A percentile compares a stretch with the other conserved stretches of the same genome.
Evolutionary conservation across 176 grass and related monocot species (phyloP).

Genomic region (Zoysia pacifica): DNA sequence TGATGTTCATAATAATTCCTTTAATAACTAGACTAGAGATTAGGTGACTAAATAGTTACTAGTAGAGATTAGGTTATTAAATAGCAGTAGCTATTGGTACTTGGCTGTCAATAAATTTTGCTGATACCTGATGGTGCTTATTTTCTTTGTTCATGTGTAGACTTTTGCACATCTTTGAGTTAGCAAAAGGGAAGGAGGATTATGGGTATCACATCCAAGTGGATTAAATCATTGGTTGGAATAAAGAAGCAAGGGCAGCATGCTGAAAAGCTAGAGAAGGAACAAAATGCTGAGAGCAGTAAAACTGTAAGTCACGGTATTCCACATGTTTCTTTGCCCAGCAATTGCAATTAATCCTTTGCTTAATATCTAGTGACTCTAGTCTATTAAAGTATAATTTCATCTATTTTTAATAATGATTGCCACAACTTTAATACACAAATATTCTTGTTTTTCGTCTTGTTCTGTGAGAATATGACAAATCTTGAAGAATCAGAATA

Average conservation of each 20-base stretch:
- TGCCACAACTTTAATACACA: too few relatives aligned
- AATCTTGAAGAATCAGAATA: conserved; percentile 47
- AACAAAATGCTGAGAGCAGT: conserved; percentile 51
- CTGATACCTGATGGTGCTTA: neutral
- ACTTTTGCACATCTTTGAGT: conserved; percentile 22
- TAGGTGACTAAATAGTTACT: neutral
- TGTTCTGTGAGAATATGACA: conserved; percentile 40
- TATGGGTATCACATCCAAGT: conserved; percentile 82
- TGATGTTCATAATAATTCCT: conserved; percentile 8
- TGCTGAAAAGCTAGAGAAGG: conserved; percentile 61
- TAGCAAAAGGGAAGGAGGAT: conserved; percentile 14
- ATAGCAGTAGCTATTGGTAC: conserved; percentile 22
- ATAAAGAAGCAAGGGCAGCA: conserved; percentile 57
- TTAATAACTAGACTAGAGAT: conserved; percentile 17
- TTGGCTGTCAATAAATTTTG: neutral
- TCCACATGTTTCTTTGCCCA: neutral
- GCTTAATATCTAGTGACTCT: neutral
- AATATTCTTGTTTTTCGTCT: conserved; percentile 30
- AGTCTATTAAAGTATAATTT: neutral
- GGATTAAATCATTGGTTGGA: conserved; percentile 56
- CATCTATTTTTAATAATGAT: too few relatives aligned
- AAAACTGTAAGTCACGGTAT: conserved; percentile 60
- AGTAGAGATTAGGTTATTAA: neutral
- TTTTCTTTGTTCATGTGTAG: conserved; percentile 10
- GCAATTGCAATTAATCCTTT: neutral